phyloP scores from a whole-genome alignment of 1,139 yeast species.

The Candida gigantensis region DNA sequence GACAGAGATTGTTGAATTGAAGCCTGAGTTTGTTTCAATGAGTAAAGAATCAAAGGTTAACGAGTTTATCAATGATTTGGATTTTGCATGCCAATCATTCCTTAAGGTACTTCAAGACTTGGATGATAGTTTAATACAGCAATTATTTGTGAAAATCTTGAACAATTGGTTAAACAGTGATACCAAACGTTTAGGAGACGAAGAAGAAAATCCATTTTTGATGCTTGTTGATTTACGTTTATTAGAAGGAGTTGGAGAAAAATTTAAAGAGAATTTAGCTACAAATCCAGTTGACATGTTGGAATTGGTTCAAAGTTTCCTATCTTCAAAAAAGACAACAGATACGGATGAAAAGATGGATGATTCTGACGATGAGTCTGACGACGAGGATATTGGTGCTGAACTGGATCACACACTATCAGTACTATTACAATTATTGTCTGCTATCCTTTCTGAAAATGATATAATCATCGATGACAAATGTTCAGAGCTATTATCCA shows the following conservation, averaged over 20 bases:
- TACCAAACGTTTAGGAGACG: slow-evolving; percentile 15
- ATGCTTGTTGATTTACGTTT: slow-evolving; percentile 63
- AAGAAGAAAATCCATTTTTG: slow-evolving; percentile 51
- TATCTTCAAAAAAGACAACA: slow-evolving; percentile 19
- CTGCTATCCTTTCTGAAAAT: slow-evolving; percentile 53
- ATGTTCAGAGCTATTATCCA: slow-evolving; percentile 23
- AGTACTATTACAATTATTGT: slow-evolving; percentile 51
- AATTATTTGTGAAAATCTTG: slow-evolving; percentile 53
- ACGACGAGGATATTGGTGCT: slow-evolving; percentile 46
- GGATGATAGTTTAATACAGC: slow-evolving; percentile 48
- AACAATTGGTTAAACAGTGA: slow-evolving; percentile 53
- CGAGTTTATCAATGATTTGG: slow-evolving; percentile 49
- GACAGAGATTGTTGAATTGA: slow-evolving; percentile 42
- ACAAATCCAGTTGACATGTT: slow-evolving; percentile 64
- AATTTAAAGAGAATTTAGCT: slow-evolving; percentile 61
- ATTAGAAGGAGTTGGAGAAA: slow-evolving; percentile 61
- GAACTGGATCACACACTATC: slow-evolving; percentile 33
- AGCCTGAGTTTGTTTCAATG: slow-evolving; percentile 11
- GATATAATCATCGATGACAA: slow-evolving; percentile 27
- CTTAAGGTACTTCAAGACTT: slow-evolving; percentile 49
- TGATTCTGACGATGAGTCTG: slow-evolving; percentile 27
- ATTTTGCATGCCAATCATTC: slow-evolving; percentile 49
- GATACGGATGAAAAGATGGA: slow-evolving; percentile 2
- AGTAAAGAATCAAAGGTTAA: slow-evolving; percentile 25
- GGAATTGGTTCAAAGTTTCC: slow-evolving; percentile 52